A percentile compares a stretch with the other conserved stretches of the same genome.
phyloP scores from a whole-genome alignment of 768 basidiomycete genomes.

The Calvatia gigantea region DNA sequence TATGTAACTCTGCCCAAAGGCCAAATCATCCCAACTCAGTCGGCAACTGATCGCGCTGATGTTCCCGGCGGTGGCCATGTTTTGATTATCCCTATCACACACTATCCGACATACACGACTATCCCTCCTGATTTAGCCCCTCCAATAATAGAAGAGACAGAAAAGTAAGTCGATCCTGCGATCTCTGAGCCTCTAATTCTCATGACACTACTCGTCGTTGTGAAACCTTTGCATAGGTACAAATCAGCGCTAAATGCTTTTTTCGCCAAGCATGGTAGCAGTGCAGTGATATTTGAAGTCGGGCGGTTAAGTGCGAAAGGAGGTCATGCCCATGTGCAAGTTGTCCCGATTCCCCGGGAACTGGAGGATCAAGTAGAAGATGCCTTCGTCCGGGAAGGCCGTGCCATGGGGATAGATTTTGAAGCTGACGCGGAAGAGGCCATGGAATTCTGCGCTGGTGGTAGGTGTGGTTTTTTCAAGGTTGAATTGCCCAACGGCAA shows the following conservation, averaged over 20 bases:
- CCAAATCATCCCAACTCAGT: conserved; percentile 83
- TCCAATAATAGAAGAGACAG: conserved; percentile 79
- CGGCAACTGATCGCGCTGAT: conserved; percentile 38
- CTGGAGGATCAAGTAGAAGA: conserved; percentile 62
- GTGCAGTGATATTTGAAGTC: conserved; percentile 83
- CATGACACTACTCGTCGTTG: not conserved
- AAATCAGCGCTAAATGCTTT: conserved; percentile 71
- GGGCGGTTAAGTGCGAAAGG: conserved; percentile 80
- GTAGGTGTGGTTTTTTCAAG: conserved; percentile 79
- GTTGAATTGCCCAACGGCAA: conserved; percentile 87
- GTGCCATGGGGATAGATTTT: conserved; percentile 65
- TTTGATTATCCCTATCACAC: conserved; percentile 89
- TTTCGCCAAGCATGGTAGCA: conserved; percentile 67
- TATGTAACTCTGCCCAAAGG: conserved; percentile 97
- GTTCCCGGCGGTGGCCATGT: conserved; percentile 97
- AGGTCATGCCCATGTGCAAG: conserved; percentile 93
- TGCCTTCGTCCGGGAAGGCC: conserved; percentile 71
- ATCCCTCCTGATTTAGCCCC: conserved; percentile 75
- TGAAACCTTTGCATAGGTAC: conserved; percentile 44
- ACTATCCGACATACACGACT: conserved; percentile 83
- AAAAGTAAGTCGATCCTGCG: conserved; percentile 52
- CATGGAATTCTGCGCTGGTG: conserved; percentile 45
- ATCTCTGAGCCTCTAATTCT: not conserved
- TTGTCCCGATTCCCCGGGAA: conserved; percentile 68
- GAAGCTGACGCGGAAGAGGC: conserved; percentile 68